Evolutionary conservation across 2,329 filamentous ascomycete genomes (phyloP).

Genomic region (Stachybotrys chartarum): DNA sequence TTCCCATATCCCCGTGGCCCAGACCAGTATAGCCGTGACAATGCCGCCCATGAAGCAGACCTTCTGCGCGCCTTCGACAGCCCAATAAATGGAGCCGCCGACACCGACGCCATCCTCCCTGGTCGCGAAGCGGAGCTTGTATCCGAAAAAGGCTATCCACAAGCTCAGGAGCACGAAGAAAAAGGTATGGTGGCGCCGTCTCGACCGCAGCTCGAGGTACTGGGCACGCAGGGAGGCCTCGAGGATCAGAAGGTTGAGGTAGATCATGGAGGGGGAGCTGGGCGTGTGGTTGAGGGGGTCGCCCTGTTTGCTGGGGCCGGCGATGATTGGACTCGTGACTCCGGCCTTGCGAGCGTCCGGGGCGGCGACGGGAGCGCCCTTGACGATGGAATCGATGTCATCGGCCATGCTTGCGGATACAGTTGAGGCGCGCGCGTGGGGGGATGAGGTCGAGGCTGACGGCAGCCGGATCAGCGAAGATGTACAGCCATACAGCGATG

Average conservation of each 20-base stretch:
- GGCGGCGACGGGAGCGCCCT: conserved; percentile 70
- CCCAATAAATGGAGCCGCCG: conserved; percentile 93
- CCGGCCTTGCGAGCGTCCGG: conserved; percentile 42
- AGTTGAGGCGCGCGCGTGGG: neutral
- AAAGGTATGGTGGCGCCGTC: conserved; percentile 86
- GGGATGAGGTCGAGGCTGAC: neutral
- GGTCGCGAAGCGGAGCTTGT: conserved; percentile 90
- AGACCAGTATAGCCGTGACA: conserved; percentile 79
- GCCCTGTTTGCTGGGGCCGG: conserved; percentile 37
- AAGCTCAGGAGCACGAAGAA: conserved; percentile 72
- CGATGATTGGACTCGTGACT: conserved; percentile 34
- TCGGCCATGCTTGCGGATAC: conserved; percentile 46
- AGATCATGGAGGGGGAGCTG: conserved; percentile 92
- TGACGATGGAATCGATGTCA: conserved; percentile 81
- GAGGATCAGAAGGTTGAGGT: conserved; percentile 94
- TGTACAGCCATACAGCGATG: neutral
- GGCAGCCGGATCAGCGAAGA: conserved; percentile 1
- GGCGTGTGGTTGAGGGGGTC: conserved; percentile 77
- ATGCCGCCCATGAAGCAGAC: conserved; percentile 87
- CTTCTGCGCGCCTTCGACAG: conserved; percentile 83
- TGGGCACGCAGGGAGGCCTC: conserved; percentile 90
- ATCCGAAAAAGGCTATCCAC: conserved; percentile 82
- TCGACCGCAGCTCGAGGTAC: conserved; percentile 82
- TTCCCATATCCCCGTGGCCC: conserved; percentile 95
- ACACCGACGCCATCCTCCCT: conserved; percentile 87